Evolutionary conservation across 768 basidiomycete genomes (phyloP).

Genomic region (Pisolithus tinctorius): DNA sequence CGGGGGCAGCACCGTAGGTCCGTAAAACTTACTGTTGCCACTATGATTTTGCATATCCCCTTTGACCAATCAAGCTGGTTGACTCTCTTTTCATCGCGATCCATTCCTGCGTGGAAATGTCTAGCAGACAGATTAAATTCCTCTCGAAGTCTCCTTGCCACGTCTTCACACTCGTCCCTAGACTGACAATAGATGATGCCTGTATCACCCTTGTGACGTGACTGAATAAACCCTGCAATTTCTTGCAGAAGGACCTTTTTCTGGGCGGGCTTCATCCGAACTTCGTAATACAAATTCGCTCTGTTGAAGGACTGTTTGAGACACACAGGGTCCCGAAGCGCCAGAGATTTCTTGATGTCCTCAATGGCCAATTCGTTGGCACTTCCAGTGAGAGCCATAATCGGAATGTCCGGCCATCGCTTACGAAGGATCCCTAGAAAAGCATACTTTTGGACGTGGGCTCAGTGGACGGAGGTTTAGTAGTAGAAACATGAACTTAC

Average conservation of each 20-base stretch:
- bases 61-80: conserved; percentile 70
- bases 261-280: conserved; percentile 43
- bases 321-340: conserved; percentile 47
- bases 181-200: conserved; percentile 85
- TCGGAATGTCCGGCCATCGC: conserved; percentile 73
- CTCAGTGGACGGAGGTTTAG: conserved; percentile 5
- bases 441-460: conserved; percentile 35
- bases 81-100: conserved; percentile 49
- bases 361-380: conserved; percentile 72
- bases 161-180: conserved; percentile 69
- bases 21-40: conserved; percentile 69
- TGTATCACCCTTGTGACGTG: conserved; percentile 47
- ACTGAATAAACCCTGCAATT: conserved; percentile 64
- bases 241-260: conserved; percentile 43
- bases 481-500: conserved; percentile 35
- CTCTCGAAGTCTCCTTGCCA: conserved; percentile 61
- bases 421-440: conserved; percentile 60
- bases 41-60: conserved; percentile 71
- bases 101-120: conserved; percentile 85
- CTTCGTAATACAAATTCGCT: conserved; percentile 76
- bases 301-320: conserved; percentile 90
- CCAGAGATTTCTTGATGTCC: conserved; percentile 72
- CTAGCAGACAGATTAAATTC: conserved; percentile 53
- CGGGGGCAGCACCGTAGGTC: background rate
- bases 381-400: conserved; percentile 96